Percentiles rank a stretch among this genome's conserved stretches.
These are phyloP conservation scores for Trichocladium uniseriatum DNA, from an alignment of 495 filamentous ascomycete species.

Conservation along the genomic window DNA sequence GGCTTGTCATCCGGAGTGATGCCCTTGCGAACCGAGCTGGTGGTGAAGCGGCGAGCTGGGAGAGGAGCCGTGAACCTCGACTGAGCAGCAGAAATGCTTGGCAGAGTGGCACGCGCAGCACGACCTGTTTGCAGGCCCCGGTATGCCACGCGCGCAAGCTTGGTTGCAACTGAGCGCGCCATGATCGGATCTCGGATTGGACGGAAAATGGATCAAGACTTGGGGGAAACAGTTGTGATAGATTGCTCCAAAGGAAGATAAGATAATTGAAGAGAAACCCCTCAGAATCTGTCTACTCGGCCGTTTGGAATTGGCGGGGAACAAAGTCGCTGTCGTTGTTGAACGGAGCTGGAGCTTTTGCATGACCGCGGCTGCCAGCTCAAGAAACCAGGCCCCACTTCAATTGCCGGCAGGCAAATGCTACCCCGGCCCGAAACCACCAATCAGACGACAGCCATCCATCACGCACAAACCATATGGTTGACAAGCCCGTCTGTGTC, in stretches of 20 bases:
- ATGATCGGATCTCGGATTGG: constrained; percentile 14
- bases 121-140: constrained; percentile 11
- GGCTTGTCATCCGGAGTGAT: constrained; percentile 28
- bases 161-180: constrained; percentile 20
- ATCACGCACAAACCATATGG: too few relatives aligned
- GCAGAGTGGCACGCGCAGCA: constrained; percentile 1
- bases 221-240: not conserved
- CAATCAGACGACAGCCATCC: constrained; percentile 3
- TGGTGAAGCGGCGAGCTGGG: constrained; percentile 11
- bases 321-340: too few relatives aligned
- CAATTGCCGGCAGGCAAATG: constrained; percentile 6
- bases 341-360: too few relatives aligned
- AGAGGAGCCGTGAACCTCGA: not conserved
- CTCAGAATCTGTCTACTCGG: too few relatives aligned
- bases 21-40: constrained; percentile 12
- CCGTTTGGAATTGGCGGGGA: too few relatives aligned
- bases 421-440: not conserved
- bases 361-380: not conserved
- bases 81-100: constrained; percentile 1
- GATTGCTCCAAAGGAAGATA: not conserved
- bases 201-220: not conserved
- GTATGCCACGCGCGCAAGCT: constrained; percentile 17
- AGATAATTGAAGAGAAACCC: too few relatives aligned
- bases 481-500: too few relatives aligned
- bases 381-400: not conserved